phyloP scores from a whole-genome alignment of 768 basidiomycete genomes.

The Phanerochaete sordida region DNA sequence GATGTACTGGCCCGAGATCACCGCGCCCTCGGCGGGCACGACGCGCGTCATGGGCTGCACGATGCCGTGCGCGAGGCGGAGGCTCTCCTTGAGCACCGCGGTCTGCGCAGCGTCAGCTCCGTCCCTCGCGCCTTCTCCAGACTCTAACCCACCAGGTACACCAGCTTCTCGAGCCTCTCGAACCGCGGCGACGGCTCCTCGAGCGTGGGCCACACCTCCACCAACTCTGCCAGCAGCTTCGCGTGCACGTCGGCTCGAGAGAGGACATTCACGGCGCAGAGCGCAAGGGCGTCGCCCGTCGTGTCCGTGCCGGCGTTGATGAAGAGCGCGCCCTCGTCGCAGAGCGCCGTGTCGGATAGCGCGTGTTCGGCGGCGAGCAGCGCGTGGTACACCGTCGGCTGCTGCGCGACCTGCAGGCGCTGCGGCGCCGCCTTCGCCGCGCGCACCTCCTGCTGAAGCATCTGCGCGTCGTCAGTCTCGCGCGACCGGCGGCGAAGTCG shows the following conservation, averaged over 20 bases:
- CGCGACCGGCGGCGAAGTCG: too few species aligned
- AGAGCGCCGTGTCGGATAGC: neutral
- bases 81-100: slow-evolving; percentile 44
- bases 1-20: slow-evolving; percentile 32
- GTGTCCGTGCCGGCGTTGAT: slow-evolving; percentile 44
- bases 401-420: slow-evolving; percentile 21
- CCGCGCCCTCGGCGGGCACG: slow-evolving; percentile 29
- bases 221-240: slow-evolving; percentile 30
- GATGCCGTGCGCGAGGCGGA: slow-evolving; percentile 39
- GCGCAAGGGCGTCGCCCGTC: slow-evolving; percentile 35
- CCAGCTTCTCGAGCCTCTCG: slow-evolving; percentile 40
- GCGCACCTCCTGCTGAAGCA: slow-evolving; percentile 19
- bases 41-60: slow-evolving; percentile 38
- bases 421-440: slow-evolving; percentile 19
- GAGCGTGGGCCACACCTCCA: slow-evolving; percentile 39
- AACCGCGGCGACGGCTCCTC: slow-evolving; percentile 22
- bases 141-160: slow-evolving; percentile 49
- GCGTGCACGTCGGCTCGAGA: slow-evolving; percentile 26
- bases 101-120: too few species aligned
- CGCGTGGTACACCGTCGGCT: slow-evolving; percentile 36
- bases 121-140: too few species aligned
- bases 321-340: slow-evolving; percentile 23
- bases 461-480: too few species aligned
- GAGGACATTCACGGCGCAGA: slow-evolving; percentile 36
- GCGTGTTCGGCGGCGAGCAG: slow-evolving; percentile 2